Conservation (phyloP, 176 grass and related monocot genomes). For the Raddia guianensis region DNA sequence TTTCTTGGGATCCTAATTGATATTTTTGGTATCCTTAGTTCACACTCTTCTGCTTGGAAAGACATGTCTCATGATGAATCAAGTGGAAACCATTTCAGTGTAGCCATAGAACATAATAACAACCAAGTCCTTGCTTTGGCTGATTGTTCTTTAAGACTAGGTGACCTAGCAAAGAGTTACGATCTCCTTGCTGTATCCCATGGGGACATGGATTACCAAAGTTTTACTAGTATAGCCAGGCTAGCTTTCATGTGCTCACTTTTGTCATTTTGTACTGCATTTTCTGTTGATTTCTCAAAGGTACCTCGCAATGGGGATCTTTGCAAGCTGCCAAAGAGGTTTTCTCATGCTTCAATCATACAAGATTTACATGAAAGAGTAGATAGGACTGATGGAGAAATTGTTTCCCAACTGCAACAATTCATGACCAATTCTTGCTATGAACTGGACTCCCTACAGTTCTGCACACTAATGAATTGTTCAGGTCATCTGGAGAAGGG, state of each 20-base stretch:
- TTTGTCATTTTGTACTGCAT: slow-evolving; percentile 74
- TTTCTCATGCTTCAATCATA: slow-evolving; percentile 52
- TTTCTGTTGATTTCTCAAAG: slow-evolving; percentile 57
- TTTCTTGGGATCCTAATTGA: slow-evolving; percentile 64
- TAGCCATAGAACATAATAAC: slow-evolving; percentile 35
- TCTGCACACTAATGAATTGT: slow-evolving; percentile 38
- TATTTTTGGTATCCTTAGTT: slow-evolving; percentile 54
- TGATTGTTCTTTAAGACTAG: slow-evolving; percentile 58
- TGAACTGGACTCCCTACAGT: slow-evolving; percentile 42
- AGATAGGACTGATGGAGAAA: slow-evolving; percentile 42
- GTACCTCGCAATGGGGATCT: slow-evolving; percentile 22
- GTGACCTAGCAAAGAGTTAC: slow-evolving; percentile 70
- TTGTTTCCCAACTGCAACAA: slow-evolving; percentile 47
- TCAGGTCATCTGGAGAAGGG: slow-evolving; percentile 44
- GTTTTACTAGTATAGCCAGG: slow-evolving; percentile 52
- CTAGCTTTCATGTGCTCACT: slow-evolving; percentile 77
- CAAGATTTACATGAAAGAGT: slow-evolving; percentile 71
- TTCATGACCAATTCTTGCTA: slow-evolving; percentile 42
- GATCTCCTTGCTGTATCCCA: slow-evolving; percentile 81
- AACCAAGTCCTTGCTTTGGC: slow-evolving; percentile 52
- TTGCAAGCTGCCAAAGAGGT: slow-evolving; percentile 33
- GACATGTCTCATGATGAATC: slow-evolving; percentile 17
- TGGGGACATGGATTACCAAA: slow-evolving; percentile 64
- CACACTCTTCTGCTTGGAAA: slow-evolving; percentile 28
- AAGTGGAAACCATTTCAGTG: slow-evolving; percentile 25